Percentiles rank a stretch among this genome's conserved stretches.
These are phyloP conservation scores for Wickerhamiella sergipiensis DNA, from an alignment of 805 yeast genomes.

Conservation along the genomic window DNA sequence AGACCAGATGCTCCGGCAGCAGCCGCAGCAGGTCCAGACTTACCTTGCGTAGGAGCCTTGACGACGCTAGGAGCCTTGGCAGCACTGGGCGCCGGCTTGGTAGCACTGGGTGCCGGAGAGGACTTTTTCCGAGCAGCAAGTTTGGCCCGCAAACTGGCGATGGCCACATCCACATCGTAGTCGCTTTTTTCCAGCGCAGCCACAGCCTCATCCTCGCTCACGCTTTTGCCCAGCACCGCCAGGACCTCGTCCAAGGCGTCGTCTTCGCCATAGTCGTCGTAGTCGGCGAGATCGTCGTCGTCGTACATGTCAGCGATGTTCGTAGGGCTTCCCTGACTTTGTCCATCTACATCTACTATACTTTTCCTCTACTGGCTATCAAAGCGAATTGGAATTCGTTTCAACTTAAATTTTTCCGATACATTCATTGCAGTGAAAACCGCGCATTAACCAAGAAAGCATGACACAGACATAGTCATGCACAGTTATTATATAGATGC, in stretches of 20 bases:
- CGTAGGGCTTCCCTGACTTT: not conserved
- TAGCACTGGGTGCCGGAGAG: not conserved
- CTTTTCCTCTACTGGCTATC: too few species aligned
- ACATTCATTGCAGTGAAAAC: too few species aligned
- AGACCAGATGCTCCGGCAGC: not conserved
- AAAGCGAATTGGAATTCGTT: too few species aligned
- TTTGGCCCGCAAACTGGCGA: constrained; percentile 13
- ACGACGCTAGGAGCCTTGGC: constrained; percentile 8
- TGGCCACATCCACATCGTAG: constrained; percentile 18
- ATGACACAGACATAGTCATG: constrained; percentile 4
- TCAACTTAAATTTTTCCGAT: too few species aligned
- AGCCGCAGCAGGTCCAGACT: not conserved
- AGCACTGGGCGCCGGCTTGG: not conserved
- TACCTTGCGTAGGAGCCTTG: constrained; percentile 3
- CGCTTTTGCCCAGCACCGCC: constrained; percentile 9
- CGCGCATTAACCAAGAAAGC: too few species aligned
- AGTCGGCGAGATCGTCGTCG: constrained; percentile 13
- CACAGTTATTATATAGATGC: not conserved
- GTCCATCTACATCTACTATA: constrained; percentile 1
- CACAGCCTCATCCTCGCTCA: constrained; percentile 12
- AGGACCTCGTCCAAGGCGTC: constrained; percentile 16
- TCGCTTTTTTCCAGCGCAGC: constrained; percentile 16
- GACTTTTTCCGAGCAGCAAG: constrained; percentile 2
- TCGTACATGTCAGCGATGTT: constrained; percentile 1
- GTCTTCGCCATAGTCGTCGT: constrained; percentile 14